These are phyloP conservation scores for Rhododendron mucronatum DNA, from an alignment of 148 eudicot species.

Conservation along the genomic window DNA sequence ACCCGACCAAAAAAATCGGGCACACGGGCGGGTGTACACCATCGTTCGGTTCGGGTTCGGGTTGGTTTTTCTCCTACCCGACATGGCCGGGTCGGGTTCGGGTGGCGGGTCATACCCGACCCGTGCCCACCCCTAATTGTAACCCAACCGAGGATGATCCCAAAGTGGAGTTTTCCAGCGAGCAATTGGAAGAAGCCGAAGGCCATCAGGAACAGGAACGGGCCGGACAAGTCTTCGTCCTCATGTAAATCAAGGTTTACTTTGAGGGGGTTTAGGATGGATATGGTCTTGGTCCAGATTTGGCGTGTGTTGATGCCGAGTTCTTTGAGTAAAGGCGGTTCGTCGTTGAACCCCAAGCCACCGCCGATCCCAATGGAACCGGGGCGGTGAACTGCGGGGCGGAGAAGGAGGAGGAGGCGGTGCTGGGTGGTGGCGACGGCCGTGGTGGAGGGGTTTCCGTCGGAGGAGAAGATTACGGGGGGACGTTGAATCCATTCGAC, in stretches of 20 bases:
- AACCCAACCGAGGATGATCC: conserved; percentile 73
- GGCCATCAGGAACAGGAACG: conserved; percentile 54
- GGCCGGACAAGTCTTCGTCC: conserved; percentile 64
- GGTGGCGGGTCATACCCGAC: too few species aligned
- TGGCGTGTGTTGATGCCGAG: conserved; percentile 60
- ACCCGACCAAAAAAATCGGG: too few species aligned
- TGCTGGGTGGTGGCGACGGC: not conserved
- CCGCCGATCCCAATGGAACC: not conserved
- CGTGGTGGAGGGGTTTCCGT: too few species aligned
- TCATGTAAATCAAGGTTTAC: conserved; percentile 44
- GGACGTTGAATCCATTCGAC: too few species aligned
- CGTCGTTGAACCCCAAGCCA: conserved; percentile 44
- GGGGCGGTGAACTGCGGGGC: conserved; percentile 19
- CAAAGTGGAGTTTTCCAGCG: conserved; percentile 69
- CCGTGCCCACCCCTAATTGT: too few species aligned
- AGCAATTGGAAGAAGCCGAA: conserved; percentile 68
- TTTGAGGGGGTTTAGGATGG: conserved; percentile 47
- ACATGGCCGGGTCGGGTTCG: too few species aligned
- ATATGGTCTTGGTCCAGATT: conserved; percentile 44
- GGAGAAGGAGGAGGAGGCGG: conserved; percentile 37
- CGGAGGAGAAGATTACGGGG: too few species aligned
- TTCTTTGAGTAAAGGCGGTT: conserved; percentile 60
- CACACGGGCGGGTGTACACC: too few species aligned
- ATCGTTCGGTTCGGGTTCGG: too few species aligned
- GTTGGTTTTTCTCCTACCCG: too few species aligned